phyloP scores from a whole-genome alignment of 139 green algal species.

The Marvania coccoides region DNA sequence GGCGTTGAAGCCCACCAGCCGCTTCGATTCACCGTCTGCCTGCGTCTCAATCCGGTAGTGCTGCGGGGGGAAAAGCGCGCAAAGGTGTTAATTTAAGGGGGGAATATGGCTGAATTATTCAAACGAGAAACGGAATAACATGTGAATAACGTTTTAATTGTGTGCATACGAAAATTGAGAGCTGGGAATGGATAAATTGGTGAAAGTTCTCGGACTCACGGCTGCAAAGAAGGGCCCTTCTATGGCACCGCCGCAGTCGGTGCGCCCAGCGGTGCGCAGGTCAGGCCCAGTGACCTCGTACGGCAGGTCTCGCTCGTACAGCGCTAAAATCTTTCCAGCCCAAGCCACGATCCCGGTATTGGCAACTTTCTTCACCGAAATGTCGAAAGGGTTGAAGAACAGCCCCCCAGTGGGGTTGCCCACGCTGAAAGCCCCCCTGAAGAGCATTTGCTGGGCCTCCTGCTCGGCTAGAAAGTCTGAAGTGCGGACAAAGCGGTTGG shows the following conservation, averaged over 20 bases:
- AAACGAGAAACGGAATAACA: too few species aligned
- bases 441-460: conserved; percentile 27
- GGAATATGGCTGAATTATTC: too few species aligned
- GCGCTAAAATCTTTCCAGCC: conserved; percentile 24
- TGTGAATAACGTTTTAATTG: too few species aligned
- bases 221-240: conserved; percentile 27
- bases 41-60: not conserved
- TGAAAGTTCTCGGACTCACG: too few species aligned
- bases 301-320: conserved; percentile 40
- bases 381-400: conserved; percentile 33
- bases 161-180: too few species aligned
- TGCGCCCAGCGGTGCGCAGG: conserved; percentile 23
- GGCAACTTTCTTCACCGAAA: conserved; percentile 27
- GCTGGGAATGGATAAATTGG: too few species aligned
- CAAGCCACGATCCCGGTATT: conserved; percentile 35
- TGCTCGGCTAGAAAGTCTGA: conserved; percentile 28
- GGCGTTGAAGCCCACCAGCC: conserved; percentile 32
- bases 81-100: too few species aligned
- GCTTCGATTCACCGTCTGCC: conserved; percentile 21
- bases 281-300: conserved; percentile 27
- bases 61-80: too few species aligned
- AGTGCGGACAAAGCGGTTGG: conserved; percentile 8
- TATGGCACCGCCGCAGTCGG: conserved; percentile 2
- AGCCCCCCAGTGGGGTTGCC: conserved; percentile 26
- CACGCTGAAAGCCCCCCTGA: conserved; percentile 29